A percentile compares a stretch with the other conserved stretches of the same genome.
Evolutionary conservation across 257 asterid genomes (phyloP).

Genomic region (Solanum okadae): DNA sequence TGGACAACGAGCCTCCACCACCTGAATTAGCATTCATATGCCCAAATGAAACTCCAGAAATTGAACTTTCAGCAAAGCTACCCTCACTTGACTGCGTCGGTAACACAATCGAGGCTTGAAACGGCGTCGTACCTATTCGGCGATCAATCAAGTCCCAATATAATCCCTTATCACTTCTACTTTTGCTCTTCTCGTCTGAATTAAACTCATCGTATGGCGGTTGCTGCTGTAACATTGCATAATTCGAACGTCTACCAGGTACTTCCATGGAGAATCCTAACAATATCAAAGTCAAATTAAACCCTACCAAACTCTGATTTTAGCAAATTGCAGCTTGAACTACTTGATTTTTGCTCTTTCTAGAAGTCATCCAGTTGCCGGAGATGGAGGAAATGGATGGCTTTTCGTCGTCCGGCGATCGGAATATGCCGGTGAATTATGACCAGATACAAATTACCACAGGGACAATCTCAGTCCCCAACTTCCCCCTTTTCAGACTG

Average conservation of each 20-base stretch:
- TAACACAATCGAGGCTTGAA: background rate
- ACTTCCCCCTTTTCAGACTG: background rate
- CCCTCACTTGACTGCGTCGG: background rate
- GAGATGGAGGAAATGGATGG: background rate
- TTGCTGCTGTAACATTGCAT: slow-evolving; percentile 18
- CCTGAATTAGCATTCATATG: background rate
- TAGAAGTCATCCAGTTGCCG: background rate
- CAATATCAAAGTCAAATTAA: background rate
- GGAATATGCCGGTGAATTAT: background rate
- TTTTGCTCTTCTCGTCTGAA: background rate
- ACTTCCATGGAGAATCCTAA: slow-evolving; percentile 46
- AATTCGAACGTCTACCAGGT: slow-evolving; percentile 70
- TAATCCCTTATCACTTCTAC: background rate
- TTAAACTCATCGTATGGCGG: background rate
- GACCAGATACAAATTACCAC: background rate
- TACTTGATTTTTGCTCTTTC: background rate
- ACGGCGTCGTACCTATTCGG: background rate
- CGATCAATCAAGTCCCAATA: background rate
- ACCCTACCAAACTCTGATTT: background rate
- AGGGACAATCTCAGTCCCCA: background rate
- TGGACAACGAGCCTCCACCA: slow-evolving; percentile 41
- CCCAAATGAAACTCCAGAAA: slow-evolving; percentile 44
- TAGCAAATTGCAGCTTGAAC: background rate
- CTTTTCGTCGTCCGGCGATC: background rate
- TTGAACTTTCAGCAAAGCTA: slow-evolving; percentile 39